These are phyloP conservation scores for Neofusicoccum parvum DNA, from an alignment of 2,329 filamentous ascomycete species.

Conservation along the genomic window DNA sequence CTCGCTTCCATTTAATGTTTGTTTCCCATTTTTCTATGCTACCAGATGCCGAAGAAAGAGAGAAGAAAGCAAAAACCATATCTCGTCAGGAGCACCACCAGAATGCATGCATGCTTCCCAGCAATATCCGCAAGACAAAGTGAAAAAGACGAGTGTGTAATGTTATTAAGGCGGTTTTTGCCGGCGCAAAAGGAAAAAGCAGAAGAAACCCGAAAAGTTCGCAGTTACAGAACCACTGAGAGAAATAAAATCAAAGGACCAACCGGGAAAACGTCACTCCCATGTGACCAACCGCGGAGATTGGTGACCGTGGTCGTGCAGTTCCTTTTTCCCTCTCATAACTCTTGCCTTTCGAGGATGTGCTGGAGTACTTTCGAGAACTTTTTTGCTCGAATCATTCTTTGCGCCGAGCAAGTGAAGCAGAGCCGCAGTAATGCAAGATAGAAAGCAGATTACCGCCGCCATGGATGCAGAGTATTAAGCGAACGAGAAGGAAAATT, in stretches of 20 bases:
- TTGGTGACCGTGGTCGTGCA: not conserved
- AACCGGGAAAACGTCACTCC: no score
- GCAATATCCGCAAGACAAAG: not conserved
- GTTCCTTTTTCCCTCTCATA: not conserved
- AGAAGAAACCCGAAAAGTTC: no score
- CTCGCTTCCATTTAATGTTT: not conserved
- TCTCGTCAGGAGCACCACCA: not conserved
- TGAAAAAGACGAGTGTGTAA: not conserved
- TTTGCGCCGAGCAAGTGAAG: not conserved
- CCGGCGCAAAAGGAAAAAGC: no score
- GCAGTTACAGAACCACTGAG: no score
- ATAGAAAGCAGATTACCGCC: not conserved
- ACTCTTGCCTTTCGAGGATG: not conserved
- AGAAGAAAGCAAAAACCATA: not conserved
- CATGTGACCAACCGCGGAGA: not conserved
- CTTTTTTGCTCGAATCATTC: not conserved
- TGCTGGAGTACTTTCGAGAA: not conserved
- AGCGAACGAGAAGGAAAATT: not conserved
- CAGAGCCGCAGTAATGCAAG: not conserved
- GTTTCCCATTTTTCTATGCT: not conserved
- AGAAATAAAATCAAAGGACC: no score
- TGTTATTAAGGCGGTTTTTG: no score
- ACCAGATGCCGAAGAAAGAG: not conserved
- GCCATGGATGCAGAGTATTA: not conserved
- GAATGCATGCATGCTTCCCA: not conserved